A percentile compares a stretch with the other conserved stretches of the same genome.
Conservation (phyloP, 1,284 basidiomycete genomes). For the Rhodotorula sp. region DNA sequence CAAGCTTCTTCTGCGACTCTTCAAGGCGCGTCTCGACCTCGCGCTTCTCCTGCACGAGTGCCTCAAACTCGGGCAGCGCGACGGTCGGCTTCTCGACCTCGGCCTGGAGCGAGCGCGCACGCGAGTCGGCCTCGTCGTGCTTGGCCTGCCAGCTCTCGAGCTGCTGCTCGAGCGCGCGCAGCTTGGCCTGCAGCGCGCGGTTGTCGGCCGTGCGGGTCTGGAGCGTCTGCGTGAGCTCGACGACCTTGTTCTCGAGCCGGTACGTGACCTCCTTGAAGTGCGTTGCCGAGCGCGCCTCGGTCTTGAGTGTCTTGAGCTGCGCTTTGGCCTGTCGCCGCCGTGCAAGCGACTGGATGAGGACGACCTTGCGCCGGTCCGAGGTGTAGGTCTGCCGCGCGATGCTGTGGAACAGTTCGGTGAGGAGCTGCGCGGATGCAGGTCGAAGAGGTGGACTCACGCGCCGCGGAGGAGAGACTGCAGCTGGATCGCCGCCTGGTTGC, state of each 20-base stretch:
- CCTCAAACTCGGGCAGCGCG: conserved; percentile 73
- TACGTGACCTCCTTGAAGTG: conserved; percentile 99
- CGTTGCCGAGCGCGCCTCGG: conserved; percentile 92
- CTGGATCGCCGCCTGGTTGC: conserved; percentile 66
- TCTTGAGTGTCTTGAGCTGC: conserved; percentile 77
- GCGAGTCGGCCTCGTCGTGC: conserved; percentile 83
- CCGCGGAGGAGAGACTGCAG: conserved; percentile 62
- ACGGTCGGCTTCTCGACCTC: conserved; percentile 73
- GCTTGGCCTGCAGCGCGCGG: conserved; percentile 75
- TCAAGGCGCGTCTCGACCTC: conserved; percentile 81
- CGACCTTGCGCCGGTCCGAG: conserved; percentile 69
- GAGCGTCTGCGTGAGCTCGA: conserved; percentile 94
- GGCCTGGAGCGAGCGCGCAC: conserved; percentile 70
- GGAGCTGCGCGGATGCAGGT: not conserved
- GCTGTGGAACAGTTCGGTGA: conserved; percentile 53
- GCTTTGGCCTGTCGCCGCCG: conserved; percentile 84
- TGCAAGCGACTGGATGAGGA: conserved; percentile 88
- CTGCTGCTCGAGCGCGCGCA: conserved; percentile 79
- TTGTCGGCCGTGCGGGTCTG: conserved; percentile 91
- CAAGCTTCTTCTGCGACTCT: conserved; percentile 70
- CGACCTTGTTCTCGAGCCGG: conserved; percentile 97
- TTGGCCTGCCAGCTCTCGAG: conserved; percentile 79
- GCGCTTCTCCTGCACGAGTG: conserved; percentile 72
- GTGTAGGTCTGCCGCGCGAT: conserved; percentile 62
- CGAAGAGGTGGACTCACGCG: conserved; percentile 13